Evolutionary conservation across 2,329 filamentous ascomycete species (phyloP).

Genomic region (Botrytis tulipae): DNA sequence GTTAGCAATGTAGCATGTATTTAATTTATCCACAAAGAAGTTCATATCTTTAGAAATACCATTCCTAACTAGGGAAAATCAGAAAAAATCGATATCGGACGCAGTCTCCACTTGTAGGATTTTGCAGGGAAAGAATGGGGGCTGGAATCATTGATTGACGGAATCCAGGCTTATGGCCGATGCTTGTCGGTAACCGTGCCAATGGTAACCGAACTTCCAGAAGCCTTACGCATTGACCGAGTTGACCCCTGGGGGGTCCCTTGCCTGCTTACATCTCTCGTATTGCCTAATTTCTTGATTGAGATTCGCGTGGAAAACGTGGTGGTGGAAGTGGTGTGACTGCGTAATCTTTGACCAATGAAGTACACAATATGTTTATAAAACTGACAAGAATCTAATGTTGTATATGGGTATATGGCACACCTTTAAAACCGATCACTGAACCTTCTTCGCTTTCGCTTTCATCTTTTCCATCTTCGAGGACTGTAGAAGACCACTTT

Average conservation of each 20-base stretch:
- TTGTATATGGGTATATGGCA: constrained; percentile 32
- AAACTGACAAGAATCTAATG: constrained; percentile 11
- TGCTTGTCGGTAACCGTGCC: background rate
- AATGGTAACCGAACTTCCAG: constrained; percentile 1
- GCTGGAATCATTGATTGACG: constrained; percentile 9
- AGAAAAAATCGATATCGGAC: constrained; percentile 11
- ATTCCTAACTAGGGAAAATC: background rate
- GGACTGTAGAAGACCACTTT: constrained; percentile 46
- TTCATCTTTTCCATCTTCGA: constrained; percentile 30
- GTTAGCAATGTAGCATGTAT: background rate
- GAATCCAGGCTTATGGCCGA: background rate
- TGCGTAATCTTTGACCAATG: background rate
- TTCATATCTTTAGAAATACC: background rate
- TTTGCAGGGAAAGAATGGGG: constrained; percentile 8
- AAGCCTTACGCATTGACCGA: constrained; percentile 15
- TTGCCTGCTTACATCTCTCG: constrained; percentile 19
- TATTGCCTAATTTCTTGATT: constrained; percentile 11
- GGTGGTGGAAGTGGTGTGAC: background rate
- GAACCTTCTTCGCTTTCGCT: constrained; percentile 28
- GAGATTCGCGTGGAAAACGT: background rate
- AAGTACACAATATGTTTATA: constrained; percentile 5
- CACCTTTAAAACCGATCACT: constrained; percentile 31
- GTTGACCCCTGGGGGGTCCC: background rate
- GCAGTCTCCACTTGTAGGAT: background rate
- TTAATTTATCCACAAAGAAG: constrained; percentile 1